Conservation (phyloP, 352 stramenopile genomes). For the Globisporangium ultimum region DNA sequence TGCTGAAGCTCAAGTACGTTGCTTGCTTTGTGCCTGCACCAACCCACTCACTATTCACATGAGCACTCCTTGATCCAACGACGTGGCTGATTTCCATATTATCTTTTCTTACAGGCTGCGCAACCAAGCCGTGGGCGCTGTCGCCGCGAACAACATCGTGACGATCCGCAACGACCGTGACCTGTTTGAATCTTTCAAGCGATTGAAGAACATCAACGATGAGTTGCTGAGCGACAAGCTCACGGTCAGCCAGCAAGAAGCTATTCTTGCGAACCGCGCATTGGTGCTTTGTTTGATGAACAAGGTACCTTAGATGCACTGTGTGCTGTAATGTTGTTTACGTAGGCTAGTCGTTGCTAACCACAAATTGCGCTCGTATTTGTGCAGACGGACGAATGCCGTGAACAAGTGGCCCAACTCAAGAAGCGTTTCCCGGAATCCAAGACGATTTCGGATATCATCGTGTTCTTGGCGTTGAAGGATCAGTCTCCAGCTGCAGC, state of each 20-base stretch:
- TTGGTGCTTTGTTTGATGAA: conserved; percentile 72
- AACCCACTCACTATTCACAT: neutral
- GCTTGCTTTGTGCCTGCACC: too few species aligned
- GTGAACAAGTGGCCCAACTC: conserved; percentile 42
- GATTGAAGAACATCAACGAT: conserved; percentile 62
- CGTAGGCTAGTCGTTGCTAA: too few species aligned
- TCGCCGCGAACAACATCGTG: conserved; percentile 83
- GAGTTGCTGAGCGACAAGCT: conserved; percentile 61
- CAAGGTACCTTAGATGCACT: conserved; percentile 35
- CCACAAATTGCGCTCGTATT: too few species aligned
- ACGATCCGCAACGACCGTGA: conserved; percentile 75
- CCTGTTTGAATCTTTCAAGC: conserved; percentile 83
- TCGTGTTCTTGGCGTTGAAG: conserved; percentile 65
- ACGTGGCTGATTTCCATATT: neutral
- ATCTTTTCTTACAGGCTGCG: conserved; percentile 30
- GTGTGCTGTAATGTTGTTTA: neutral
- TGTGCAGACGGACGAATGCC: conserved; percentile 55
- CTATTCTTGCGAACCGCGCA: conserved; percentile 70
- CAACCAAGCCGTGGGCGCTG: conserved; percentile 57
- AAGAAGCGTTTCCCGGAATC: conserved; percentile 64
- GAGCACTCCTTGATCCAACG: neutral
- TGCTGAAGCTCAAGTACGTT: conserved; percentile 78
- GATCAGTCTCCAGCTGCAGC: conserved; percentile 51
- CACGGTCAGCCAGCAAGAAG: conserved; percentile 53
- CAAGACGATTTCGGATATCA: conserved; percentile 50